Conservation (phyloP, 1,284 basidiomycete species). For the Fistulinella cinereoalba region DNA sequence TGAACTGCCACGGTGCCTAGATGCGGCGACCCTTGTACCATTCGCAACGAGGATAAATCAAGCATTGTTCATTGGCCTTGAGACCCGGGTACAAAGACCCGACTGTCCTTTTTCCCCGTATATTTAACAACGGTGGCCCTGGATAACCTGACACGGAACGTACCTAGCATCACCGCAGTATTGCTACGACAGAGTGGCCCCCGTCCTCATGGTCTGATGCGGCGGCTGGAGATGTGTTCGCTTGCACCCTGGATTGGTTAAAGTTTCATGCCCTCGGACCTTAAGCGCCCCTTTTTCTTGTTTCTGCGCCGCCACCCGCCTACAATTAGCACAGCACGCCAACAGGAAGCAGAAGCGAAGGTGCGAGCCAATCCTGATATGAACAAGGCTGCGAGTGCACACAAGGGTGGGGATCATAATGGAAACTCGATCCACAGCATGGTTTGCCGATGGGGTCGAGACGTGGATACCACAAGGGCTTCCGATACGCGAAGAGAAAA, state of each 20-base stretch:
- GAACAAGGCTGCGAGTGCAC: slow-evolving; percentile 10
- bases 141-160: no score
- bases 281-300: slow-evolving; percentile 33
- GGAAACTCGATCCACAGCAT: slow-evolving; percentile 22
- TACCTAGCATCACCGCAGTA: neutral
- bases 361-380: slow-evolving; percentile 10
- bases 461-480: no score
- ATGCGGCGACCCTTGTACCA: no score
- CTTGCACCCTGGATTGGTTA: slow-evolving; percentile 23
- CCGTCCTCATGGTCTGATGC: slow-evolving; percentile 15
- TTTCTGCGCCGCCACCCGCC: slow-evolving; percentile 7
- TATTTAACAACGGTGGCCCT: no score
- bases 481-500: no score
- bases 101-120: no score
- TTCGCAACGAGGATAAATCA: no score
- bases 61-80: neutral
- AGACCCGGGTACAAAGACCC: no score
- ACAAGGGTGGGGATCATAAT: neutral
- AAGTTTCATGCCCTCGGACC: slow-evolving; percentile 25
- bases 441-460: slow-evolving; percentile 11
- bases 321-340: slow-evolving; percentile 24
- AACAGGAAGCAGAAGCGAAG: no score
- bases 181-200: slow-evolving; percentile 3
- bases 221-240: neutral
- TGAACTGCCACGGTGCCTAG: neutral